Evolutionary conservation across 768 basidiomycete genomes (phyloP), one percentile per base, ranked within the genome.

Genomic region (Hortiboletus flavorubellus): DNA sequence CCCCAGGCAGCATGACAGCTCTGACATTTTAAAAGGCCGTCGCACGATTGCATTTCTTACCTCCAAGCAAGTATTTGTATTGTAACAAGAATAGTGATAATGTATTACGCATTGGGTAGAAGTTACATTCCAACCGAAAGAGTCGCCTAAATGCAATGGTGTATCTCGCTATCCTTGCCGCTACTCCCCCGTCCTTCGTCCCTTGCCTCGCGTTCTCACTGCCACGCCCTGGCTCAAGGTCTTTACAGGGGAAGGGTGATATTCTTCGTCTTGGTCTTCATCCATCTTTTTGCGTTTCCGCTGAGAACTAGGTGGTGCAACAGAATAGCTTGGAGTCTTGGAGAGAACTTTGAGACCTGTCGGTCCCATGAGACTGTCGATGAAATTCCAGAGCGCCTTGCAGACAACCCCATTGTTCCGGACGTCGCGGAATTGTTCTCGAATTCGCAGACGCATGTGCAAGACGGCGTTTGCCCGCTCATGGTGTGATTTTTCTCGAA

Each of bases 351-450:
- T 61, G 12, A 71, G 59, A 45, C 62, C 68, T 12, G 64, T 64
- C 2, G 73, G 73, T 46, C 73, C 71, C 51, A 69, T 63, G 35
- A 72, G 66, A 40, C 78, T 63, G 29, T 78, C 70, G 59, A 89
- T 76, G 59, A 80, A 76, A 6, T 63, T 63, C 87, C 88, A 89
- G 54, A 90, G 68, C 12, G 76, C 75, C 47, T 74, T 79, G 51
- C 80, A 77, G 10, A 89, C 80, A 2, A 65, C 64, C 3, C 65
- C 71, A 62, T 91, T 91, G 56, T 83, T 76, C 37, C 87, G 82
- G 48, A 93, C 74, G 65, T 91, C 90, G 29, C 70, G 74, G 68
- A 81, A 84, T 47, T 77, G 68, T 33, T 75, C 70, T 51, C 88
- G 81, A 23, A 89, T 76, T 21, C 75, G 67, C 37, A 64, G 62